A percentile compares a stretch with the other conserved stretches of the same genome.
phyloP scores from a whole-genome alignment of 129 eudicot genomes.

The Artemisia annua region DNA sequence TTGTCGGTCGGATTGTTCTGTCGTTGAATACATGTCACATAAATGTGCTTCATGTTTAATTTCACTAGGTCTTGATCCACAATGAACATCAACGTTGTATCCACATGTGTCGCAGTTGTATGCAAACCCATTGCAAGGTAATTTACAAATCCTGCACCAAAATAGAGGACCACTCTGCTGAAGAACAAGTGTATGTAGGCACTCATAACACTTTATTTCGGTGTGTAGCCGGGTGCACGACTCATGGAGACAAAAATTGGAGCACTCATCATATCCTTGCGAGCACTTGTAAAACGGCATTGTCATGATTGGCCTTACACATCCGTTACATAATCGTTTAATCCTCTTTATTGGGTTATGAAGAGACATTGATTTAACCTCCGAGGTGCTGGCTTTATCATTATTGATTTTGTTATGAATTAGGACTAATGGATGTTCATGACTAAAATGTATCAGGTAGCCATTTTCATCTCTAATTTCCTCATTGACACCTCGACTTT shows the following conservation, averaged over 20 bases:
- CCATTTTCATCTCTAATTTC: too few relatives aligned
- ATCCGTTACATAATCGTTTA: constrained; percentile 9
- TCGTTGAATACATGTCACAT: neutral
- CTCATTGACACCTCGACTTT: neutral
- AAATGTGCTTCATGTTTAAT: constrained; percentile 8
- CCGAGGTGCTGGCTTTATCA: too few relatives aligned
- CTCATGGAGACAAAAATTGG: constrained; percentile 14
- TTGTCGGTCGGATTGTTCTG: neutral
- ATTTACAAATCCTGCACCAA: neutral
- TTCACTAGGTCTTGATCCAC: neutral
- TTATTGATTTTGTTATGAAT: too few relatives aligned
- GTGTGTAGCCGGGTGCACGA: constrained; percentile 17
- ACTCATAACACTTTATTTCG: too few relatives aligned
- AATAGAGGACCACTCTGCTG: neutral
- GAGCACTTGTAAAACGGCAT: constrained; percentile 7
- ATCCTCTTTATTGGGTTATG: constrained; percentile 18
- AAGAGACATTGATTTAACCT: neutral
- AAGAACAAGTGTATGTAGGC: constrained; percentile 16
- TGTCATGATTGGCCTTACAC: constrained; percentile 5
- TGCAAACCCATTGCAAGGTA: constrained; percentile 9
- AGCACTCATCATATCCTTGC: neutral
- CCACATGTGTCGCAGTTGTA: neutral
- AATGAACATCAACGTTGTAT: neutral
- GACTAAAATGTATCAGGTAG: too few relatives aligned
- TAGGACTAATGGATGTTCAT: too few relatives aligned